Base-by-base conservation (phyloP, 169 alveolate species). In the Hammondia hammondi region DNA sequence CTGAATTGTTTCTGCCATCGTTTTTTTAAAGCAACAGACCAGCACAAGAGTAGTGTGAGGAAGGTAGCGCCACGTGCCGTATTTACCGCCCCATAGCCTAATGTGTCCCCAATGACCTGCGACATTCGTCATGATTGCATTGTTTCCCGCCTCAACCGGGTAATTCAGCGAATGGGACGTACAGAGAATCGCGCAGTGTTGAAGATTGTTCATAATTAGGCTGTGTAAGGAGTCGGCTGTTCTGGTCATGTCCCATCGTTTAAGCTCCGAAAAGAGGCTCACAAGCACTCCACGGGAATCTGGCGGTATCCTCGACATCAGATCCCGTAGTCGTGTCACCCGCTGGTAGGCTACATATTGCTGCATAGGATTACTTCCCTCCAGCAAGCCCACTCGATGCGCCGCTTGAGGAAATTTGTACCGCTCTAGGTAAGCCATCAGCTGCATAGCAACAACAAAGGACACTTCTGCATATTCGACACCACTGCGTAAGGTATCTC, bases 141-240 rank as follows among this genome's bases (percentile, higher is more conserved):
- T 52, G 61, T 4, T 7, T 10, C 24, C 3, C 61, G 61, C 61
- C 61, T 1, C 61, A 52, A 52, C 10, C 61, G 10, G 5, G 19
- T 52, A 10, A 52, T 52, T 52, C 61, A 1, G 43, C 71, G 29
- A 73, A 17, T 2, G 27, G 1, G 87, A 39, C 87, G 3, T 32
- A 77, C 87, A 77, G 48, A 77, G 46, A 77, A 77, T 32, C 7
- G 87, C 87, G 46, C 87, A 77, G 87, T n/a, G 87, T 46, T 77
- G 87, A 46, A 77, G 24, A 77, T 77, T 19, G 27, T 77, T 77
- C 48, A 77, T 17, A 32, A 77, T 19, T 43, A 77, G 48, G 56
- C 29, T 46, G 48, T 77, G 87, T 52, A 77, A 32, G 29, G 87
- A 77, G 43, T 77, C 46, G 32, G 87, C 9, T 21, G 87, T 77